Conservation (phyloP, 2,329 filamentous ascomycete species). For the Coniochaeta sp. region DNA sequence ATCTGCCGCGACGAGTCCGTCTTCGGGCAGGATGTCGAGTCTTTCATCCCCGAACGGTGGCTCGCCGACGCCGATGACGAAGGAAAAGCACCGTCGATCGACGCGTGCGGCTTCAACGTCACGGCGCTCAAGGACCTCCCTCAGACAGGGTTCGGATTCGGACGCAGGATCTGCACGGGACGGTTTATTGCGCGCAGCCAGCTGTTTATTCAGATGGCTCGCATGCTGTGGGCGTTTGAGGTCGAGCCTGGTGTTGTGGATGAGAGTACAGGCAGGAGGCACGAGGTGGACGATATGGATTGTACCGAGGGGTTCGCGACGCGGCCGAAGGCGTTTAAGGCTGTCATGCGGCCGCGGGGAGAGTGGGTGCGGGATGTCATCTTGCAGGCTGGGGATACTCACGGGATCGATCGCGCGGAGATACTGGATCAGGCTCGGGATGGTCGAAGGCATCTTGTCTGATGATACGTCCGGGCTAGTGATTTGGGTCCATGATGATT, state of each 20-base stretch:
- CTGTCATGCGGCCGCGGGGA: constrained; percentile 18
- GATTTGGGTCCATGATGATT: too few relatives aligned
- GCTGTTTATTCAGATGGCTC: constrained; percentile 32
- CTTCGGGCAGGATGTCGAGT: constrained; percentile 29
- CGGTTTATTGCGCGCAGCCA: constrained; percentile 41
- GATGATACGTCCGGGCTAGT: too few relatives aligned
- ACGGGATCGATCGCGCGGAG: not conserved
- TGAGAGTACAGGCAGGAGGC: constrained; percentile 12
- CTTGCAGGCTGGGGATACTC: constrained; percentile 3
- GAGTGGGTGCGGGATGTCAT: constrained; percentile 20
- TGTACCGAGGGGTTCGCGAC: constrained; percentile 20
- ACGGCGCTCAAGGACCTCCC: constrained; percentile 20
- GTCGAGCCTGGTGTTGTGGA: constrained; percentile 22
- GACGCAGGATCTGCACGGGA: constrained; percentile 32
- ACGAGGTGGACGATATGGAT: constrained; percentile 15
- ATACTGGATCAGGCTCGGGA: not conserved
- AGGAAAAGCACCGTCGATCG: not conserved
- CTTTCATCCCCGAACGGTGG: constrained; percentile 27
- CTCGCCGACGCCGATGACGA: constrained; percentile 9
- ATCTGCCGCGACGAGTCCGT: constrained; percentile 27
- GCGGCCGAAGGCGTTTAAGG: constrained; percentile 19
- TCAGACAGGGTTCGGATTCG: constrained; percentile 38
- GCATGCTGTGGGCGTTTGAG: constrained; percentile 44
- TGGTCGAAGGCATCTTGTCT: too few relatives aligned
- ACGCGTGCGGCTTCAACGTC: constrained; percentile 8